Percentiles rank a stretch among this genome's conserved stretches.
Conservation (phyloP, 2,329 filamentous ascomycete genomes). For the Ascocoryne sarcoides region DNA sequence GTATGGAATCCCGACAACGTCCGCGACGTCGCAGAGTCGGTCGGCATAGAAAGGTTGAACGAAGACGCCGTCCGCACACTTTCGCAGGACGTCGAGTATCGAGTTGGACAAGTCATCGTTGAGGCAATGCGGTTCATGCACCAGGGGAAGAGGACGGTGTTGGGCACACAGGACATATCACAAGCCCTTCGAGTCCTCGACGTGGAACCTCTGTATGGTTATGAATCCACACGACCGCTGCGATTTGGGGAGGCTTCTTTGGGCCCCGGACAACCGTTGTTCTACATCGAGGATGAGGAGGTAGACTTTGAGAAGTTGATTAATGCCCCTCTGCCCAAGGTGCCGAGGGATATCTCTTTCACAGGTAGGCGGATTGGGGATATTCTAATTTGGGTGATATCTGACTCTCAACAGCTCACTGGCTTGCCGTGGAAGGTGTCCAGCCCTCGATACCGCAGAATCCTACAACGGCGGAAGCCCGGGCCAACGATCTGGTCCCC, state of each 20-base stretch:
- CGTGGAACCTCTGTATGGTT: slow-evolving; percentile 91
- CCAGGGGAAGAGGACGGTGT: slow-evolving; percentile 72
- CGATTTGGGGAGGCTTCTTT: slow-evolving; percentile 90
- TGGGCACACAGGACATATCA: slow-evolving; percentile 83
- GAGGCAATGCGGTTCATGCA: slow-evolving; percentile 97
- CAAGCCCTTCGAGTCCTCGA: slow-evolving; percentile 80
- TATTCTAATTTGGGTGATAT: no score
- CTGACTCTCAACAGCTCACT: slow-evolving; percentile 58
- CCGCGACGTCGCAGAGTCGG: slow-evolving; percentile 89
- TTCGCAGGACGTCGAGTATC: slow-evolving; percentile 90
- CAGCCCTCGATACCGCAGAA: slow-evolving; percentile 96
- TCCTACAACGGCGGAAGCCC: slow-evolving; percentile 75
- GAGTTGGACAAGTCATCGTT: slow-evolving; percentile 84
- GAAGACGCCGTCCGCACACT: slow-evolving; percentile 84
- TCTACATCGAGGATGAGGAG: slow-evolving; percentile 97
- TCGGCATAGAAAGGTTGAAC: slow-evolving; percentile 72
- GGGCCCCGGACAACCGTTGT: slow-evolving; percentile 87
- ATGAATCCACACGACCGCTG: slow-evolving; percentile 83
- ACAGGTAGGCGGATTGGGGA: slow-evolving; percentile 52
- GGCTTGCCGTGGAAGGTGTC: slow-evolving; percentile 95
- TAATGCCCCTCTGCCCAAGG: slow-evolving; percentile 89
- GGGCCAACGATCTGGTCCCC: slow-evolving; percentile 75
- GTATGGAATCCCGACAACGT: slow-evolving; percentile 97
- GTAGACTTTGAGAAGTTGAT: slow-evolving; percentile 98
- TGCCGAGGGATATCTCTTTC: slow-evolving; percentile 85